These are phyloP conservation scores for Claviceps capensis DNA, from an alignment of 2,329 filamentous ascomycete species.

Conservation along the genomic window DNA sequence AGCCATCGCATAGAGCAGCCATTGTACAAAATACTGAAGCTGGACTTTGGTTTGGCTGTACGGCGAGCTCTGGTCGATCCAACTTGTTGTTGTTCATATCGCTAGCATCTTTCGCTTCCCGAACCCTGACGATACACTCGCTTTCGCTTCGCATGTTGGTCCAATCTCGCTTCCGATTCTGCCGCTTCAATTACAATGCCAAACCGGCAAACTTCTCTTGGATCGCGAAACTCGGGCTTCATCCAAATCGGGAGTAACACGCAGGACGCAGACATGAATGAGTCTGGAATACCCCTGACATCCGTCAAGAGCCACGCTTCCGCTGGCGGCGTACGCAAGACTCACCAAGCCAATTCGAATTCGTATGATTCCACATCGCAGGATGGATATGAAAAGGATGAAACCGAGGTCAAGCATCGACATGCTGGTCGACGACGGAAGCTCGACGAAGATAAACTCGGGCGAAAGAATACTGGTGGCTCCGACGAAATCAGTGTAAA, in stretches of 20 bases:
- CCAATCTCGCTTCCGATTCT: not conserved
- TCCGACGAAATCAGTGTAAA: constrained; percentile 44
- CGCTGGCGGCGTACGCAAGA: constrained; percentile 38
- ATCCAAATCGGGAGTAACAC: constrained; percentile 24
- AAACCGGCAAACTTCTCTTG: constrained; percentile 9
- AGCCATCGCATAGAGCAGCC: not conserved
- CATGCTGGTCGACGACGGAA: constrained; percentile 36
- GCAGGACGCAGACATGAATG: constrained; percentile 19
- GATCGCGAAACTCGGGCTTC: constrained; percentile 23
- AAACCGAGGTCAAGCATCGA: constrained; percentile 20
- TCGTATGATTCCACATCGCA: constrained; percentile 20
- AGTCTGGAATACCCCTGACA: constrained; percentile 39
- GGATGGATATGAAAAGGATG: constrained; percentile 30
- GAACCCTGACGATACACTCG: not conserved
- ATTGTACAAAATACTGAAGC: constrained; percentile 1
- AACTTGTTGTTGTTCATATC: not conserved
- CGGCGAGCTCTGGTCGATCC: not conserved
- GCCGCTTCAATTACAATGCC: constrained; percentile 5
- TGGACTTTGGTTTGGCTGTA: constrained; percentile 4
- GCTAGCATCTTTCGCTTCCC: not conserved
- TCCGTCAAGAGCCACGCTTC: constrained; percentile 41
- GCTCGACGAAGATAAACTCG: constrained; percentile 21
- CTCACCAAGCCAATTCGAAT: constrained; percentile 20
- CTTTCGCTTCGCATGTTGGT: not conserved
- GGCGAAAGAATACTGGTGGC: constrained; percentile 30